phyloP scores from a whole-genome alignment of 768 basidiomycete species.

The Dendrothele bispora region DNA sequence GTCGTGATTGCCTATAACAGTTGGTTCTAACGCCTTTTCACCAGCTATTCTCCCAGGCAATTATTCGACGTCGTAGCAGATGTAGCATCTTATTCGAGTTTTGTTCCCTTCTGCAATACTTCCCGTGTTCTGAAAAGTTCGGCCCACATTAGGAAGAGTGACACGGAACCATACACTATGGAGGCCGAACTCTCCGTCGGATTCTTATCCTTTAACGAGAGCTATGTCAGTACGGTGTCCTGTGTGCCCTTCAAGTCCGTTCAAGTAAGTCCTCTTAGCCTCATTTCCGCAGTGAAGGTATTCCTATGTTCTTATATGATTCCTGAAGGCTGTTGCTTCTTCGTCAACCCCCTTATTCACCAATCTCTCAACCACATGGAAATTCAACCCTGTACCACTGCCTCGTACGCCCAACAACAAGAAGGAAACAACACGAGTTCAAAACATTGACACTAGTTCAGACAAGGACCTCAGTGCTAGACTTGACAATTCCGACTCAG shows the following conservation, averaged over 20 bases:
- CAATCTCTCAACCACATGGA: constrained; percentile 70
- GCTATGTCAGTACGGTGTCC: constrained; percentile 83
- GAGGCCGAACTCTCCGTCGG: constrained; percentile 88
- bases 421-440: too few relatives aligned
- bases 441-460: too few relatives aligned
- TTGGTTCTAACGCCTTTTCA: constrained; percentile 10
- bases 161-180: constrained; percentile 40
- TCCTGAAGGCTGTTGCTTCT: constrained; percentile 63
- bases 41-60: constrained; percentile 75
- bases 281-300: background rate
- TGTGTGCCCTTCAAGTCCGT: constrained; percentile 80
- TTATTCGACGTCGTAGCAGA: constrained; percentile 88
- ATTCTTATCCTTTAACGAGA: constrained; percentile 85
- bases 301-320: constrained; percentile 9
- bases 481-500: constrained; percentile 17
- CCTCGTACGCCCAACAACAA: constrained; percentile 35
- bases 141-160: constrained; percentile 26
- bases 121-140: constrained; percentile 60
- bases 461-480: constrained; percentile 3
- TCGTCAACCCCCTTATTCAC: constrained; percentile 76
- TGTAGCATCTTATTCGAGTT: constrained; percentile 80
- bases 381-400: constrained; percentile 58
- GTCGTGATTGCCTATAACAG: background rate
- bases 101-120: constrained; percentile 85
- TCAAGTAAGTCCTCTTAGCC: constrained; percentile 50